These are phyloP conservation scores for Pleoardoris graminearum DNA, from an alignment of 2,329 filamentous ascomycete species.

Conservation along the genomic window DNA sequence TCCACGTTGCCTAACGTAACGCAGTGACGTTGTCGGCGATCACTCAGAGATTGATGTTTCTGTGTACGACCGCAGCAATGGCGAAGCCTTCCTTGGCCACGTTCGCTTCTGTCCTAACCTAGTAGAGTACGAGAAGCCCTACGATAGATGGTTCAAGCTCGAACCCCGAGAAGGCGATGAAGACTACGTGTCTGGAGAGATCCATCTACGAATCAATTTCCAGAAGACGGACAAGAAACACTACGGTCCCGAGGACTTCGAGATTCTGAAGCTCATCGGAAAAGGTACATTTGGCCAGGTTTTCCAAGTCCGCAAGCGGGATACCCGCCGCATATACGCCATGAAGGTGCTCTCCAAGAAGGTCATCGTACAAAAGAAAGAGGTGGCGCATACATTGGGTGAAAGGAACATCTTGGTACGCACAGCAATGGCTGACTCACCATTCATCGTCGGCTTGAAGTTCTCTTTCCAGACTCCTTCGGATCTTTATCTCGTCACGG, in stretches of 20 bases:
- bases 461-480: conserved; percentile 98
- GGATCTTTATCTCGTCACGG: conserved; percentile 96
- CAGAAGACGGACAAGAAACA: conserved; percentile 83
- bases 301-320: conserved; percentile 96
- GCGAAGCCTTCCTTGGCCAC: conserved; percentile 90
- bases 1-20: conserved; percentile 23
- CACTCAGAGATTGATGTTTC: conserved; percentile 91
- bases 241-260: conserved; percentile 92
- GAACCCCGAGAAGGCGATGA: conserved; percentile 80
- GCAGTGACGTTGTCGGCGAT: conserved; percentile 87
- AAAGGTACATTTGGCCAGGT: conserved; percentile 99
- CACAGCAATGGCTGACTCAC: conserved; percentile 92
- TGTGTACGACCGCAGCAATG: conserved; percentile 82
- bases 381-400: conserved; percentile 94
- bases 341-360: conserved; percentile 99
- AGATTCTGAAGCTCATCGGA: conserved; percentile 93
- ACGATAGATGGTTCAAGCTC: conserved; percentile 85
- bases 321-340: conserved; percentile 92
- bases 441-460: conserved; percentile 96
- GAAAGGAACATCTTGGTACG: conserved; percentile 97
- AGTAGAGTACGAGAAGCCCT: conserved; percentile 68
- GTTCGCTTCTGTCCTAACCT: conserved; percentile 77
- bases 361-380: conserved; percentile 99
- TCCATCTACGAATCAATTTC: conserved; percentile 83
- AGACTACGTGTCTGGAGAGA: conserved; percentile 77